These are phyloP conservation scores for Beauveria caledonica DNA, from an alignment of 2,329 filamentous ascomycete genomes.

Conservation along the genomic window DNA sequence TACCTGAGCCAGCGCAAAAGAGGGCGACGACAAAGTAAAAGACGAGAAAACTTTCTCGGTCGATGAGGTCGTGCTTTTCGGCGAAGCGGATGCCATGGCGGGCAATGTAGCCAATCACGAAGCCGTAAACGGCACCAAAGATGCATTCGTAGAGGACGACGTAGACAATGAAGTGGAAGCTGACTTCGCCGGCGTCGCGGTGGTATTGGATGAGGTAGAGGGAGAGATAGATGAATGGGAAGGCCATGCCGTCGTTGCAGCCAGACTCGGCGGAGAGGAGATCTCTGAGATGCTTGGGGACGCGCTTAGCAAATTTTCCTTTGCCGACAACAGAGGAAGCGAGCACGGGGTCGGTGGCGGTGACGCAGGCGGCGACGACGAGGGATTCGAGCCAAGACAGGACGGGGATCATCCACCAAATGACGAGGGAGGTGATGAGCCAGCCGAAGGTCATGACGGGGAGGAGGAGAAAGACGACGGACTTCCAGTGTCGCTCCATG, in stretches of 20 bases:
- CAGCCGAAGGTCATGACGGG: conserved; percentile 98
- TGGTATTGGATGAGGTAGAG: conserved; percentile 83
- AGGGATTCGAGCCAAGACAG: conserved; percentile 87
- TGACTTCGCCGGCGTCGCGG: conserved; percentile 58
- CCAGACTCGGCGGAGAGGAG: conserved; percentile 92
- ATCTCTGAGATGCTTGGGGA: conserved; percentile 95
- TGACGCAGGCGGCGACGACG: conserved; percentile 84
- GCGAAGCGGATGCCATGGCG: conserved; percentile 85
- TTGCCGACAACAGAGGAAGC: conserved; percentile 98
- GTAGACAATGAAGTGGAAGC: conserved; percentile 79
- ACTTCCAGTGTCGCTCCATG: conserved; percentile 97
- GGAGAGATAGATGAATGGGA: conserved; percentile 91
- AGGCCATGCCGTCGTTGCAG: conserved; percentile 99
- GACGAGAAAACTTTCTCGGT: conserved; percentile 93
- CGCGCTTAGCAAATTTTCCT: conserved; percentile 95
- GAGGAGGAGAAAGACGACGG: conserved; percentile 76
- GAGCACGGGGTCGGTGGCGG: conserved; percentile 91
- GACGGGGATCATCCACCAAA: conserved; percentile 79
- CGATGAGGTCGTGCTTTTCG: conserved; percentile 77
- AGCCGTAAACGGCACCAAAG: conserved; percentile 84
- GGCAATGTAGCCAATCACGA: conserved; percentile 78
- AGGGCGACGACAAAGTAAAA: conserved; percentile 97
- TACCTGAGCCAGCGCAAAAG: conserved; percentile 90
- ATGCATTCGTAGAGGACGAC: conserved; percentile 94
- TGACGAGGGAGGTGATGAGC: conserved; percentile 84